Conservation (phyloP, 805 yeast species). For the Spencermartinsiella europaea region DNA sequence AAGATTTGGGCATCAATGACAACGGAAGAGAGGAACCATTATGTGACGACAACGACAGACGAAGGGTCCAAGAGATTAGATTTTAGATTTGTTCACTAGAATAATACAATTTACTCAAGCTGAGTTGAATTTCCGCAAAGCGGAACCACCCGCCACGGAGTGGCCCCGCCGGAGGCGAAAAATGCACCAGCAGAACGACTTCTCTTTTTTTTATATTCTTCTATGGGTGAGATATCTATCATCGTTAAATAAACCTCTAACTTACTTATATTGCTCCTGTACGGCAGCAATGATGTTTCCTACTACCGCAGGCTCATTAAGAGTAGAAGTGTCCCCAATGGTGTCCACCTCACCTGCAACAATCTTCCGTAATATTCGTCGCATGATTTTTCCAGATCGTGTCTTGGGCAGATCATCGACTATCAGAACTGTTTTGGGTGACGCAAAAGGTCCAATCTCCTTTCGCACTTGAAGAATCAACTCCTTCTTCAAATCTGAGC, state of each 20-base stretch:
- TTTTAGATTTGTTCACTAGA: conserved; percentile 38
- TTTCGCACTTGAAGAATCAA: conserved; percentile 83
- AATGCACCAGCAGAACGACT: too few species aligned
- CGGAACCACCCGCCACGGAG: too few species aligned
- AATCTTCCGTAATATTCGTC: conserved; percentile 91
- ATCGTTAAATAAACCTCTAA: too few species aligned
- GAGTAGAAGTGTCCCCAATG: conserved; percentile 87
- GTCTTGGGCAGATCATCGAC: conserved; percentile 96
- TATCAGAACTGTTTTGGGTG: conserved; percentile 80
- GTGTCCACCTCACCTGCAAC: conserved; percentile 85
- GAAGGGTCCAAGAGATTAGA: conserved; percentile 58
- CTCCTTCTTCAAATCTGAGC: conserved; percentile 50
- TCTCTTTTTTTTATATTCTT: conserved; percentile 29
- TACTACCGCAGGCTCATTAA: conserved; percentile 80
- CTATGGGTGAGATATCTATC: not conserved
- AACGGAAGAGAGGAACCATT: conserved; percentile 45
- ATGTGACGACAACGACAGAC: conserved; percentile 43
- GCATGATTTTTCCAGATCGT: conserved; percentile 96
- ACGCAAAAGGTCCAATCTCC: conserved; percentile 88
- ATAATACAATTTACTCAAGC: conserved; percentile 45
- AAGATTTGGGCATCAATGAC: conserved; percentile 48
- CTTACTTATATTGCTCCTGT: conserved; percentile 5
- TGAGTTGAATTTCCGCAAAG: too few species aligned
- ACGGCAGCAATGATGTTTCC: conserved; percentile 69
- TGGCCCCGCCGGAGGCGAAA: too few species aligned